These are phyloP conservation scores for Schizosaccharomyces versatilis DNA, from an alignment of 1,139 yeast genomes.

Conservation along the genomic window DNA sequence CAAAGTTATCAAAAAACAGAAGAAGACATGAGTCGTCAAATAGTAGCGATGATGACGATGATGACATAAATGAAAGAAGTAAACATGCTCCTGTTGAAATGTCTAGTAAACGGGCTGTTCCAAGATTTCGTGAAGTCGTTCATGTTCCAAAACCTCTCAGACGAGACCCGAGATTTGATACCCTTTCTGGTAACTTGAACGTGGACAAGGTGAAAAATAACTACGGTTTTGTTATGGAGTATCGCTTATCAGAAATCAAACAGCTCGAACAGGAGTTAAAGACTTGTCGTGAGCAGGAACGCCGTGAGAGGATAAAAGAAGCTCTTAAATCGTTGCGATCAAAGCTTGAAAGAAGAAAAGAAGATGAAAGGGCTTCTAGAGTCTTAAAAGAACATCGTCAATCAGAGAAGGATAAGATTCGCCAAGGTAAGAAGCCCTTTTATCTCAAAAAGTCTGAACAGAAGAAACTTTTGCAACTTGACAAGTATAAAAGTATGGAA, in stretches of 20 bases:
- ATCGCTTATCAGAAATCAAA: background rate
- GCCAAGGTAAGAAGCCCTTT: constrained; percentile 1
- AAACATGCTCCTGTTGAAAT: constrained; percentile 3
- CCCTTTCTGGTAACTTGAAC: background rate
- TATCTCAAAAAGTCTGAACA: constrained; percentile 1
- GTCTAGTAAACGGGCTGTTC: background rate
- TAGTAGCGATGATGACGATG: background rate
- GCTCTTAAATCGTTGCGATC: background rate
- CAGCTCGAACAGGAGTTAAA: background rate
- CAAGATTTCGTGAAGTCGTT: background rate
- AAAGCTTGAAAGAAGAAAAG: background rate
- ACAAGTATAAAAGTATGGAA: constrained; percentile 2
- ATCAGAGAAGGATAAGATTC: background rate
- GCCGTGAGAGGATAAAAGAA: background rate
- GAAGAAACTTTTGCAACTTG: background rate
- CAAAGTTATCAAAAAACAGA: background rate
- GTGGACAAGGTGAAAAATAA: background rate
- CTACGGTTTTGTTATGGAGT: background rate
- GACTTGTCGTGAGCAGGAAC: background rate
- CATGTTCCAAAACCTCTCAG: background rate
- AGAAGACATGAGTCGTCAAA: background rate
- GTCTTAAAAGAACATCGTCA: background rate
- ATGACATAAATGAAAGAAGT: background rate
- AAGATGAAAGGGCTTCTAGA: background rate
- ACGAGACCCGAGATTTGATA: constrained; percentile 1